Conservation (phyloP, 2,329 filamentous ascomycete species). For the Fusarium nelsonii region DNA sequence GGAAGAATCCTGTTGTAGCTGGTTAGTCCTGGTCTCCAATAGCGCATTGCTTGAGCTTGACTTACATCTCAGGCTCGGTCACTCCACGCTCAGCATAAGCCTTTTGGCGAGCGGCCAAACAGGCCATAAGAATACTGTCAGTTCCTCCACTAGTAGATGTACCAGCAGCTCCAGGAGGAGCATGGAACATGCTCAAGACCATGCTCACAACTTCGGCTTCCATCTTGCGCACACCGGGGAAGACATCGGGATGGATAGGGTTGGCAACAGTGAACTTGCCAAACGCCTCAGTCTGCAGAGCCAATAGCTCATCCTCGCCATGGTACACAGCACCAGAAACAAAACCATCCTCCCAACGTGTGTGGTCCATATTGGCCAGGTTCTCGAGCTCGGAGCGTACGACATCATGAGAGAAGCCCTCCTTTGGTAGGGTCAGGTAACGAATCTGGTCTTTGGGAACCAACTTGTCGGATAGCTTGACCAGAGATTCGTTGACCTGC, state of each 20-base stretch:
- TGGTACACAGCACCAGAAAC: slow-evolving; percentile 98
- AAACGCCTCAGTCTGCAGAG: slow-evolving; percentile 92
- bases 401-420: slow-evolving; percentile 84
- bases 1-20: slow-evolving; percentile 80
- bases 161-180: slow-evolving; percentile 84
- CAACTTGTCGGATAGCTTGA: slow-evolving; percentile 86
- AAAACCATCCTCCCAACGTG: slow-evolving; percentile 94
- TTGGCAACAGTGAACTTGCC: slow-evolving; percentile 95
- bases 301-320: slow-evolving; percentile 83
- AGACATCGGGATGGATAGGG: slow-evolving; percentile 97
- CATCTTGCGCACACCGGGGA: slow-evolving; percentile 98
- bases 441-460: slow-evolving; percentile 79
- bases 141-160: slow-evolving; percentile 94
- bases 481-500: slow-evolving; percentile 83
- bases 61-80: slow-evolving; percentile 93
- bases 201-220: slow-evolving; percentile 98
- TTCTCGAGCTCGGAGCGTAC: slow-evolving; percentile 83
- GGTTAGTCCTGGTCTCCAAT: slow-evolving; percentile 24
- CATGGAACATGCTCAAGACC: slow-evolving; percentile 91
- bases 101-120: slow-evolving; percentile 89
- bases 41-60: slow-evolving; percentile 19
- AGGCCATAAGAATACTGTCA: slow-evolving; percentile 97
- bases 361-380: slow-evolving; percentile 89
- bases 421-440: slow-evolving; percentile 81
- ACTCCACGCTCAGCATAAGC: slow-evolving; percentile 87